phyloP scores from a whole-genome alignment of 2,329 filamentous ascomycete species.

The Lasiodiplodia sp. region DNA sequence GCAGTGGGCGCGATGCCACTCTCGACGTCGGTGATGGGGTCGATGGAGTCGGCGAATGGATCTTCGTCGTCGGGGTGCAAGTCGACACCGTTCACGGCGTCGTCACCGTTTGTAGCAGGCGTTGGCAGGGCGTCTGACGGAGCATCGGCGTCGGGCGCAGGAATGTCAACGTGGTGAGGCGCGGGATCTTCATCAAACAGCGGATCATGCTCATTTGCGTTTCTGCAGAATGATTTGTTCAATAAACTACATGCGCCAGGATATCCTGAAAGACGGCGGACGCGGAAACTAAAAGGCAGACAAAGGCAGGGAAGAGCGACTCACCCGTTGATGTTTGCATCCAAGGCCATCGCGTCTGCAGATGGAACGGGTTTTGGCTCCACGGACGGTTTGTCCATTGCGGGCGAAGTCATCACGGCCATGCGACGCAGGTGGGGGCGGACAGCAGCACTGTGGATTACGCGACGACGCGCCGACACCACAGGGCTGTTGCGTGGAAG shows the following conservation, averaged over 20 bases:
- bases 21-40: conserved; percentile 51
- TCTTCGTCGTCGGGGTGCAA: conserved; percentile 36
- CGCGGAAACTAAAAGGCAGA: conserved; percentile 26
- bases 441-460: conserved; percentile 27
- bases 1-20: conserved; percentile 53
- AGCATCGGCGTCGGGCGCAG: conserved; percentile 35
- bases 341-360: conserved; percentile 60
- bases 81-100: conserved; percentile 35
- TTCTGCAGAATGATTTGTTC: conserved; percentile 35
- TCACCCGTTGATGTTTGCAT: conserved; percentile 66
- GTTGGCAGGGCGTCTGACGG: conserved; percentile 24
- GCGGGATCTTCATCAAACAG: conserved; percentile 45
- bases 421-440: conserved; percentile 37
- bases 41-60: conserved; percentile 46
- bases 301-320: conserved; percentile 47
- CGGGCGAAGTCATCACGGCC: conserved; percentile 50
- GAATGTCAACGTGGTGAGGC: conserved; percentile 33
- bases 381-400: conserved; percentile 46
- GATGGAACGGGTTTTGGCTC: conserved; percentile 58
- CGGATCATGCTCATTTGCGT: conserved; percentile 37
- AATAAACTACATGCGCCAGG: conserved; percentile 33
- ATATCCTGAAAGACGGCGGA: conserved; percentile 28
- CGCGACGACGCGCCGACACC: conserved; percentile 29
- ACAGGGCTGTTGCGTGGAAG: conserved; percentile 23
- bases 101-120: conserved; percentile 42